Evolutionary conservation across 805 yeast species (phyloP).

Genomic region (Lipomyces mesembrius): DNA sequence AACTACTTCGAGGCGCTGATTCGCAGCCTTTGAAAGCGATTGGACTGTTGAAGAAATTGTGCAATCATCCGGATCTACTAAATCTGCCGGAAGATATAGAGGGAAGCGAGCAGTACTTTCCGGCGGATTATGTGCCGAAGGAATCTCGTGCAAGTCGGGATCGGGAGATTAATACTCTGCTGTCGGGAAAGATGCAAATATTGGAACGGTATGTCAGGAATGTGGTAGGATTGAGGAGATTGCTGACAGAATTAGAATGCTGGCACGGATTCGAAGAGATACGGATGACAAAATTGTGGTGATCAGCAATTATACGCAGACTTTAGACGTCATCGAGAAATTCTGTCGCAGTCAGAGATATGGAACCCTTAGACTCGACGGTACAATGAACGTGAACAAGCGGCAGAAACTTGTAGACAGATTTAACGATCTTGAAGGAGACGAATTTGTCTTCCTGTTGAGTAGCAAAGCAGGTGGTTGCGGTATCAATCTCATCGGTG

Average conservation of each 20-base stretch:
- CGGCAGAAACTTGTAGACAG: slow-evolving; percentile 89
- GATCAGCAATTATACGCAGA: slow-evolving; percentile 93
- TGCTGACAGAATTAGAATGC: slow-evolving; percentile 50
- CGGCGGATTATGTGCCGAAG: slow-evolving; percentile 69
- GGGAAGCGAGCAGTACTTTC: slow-evolving; percentile 63
- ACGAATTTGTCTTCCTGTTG: slow-evolving; percentile 83
- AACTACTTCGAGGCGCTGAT: slow-evolving; percentile 63
- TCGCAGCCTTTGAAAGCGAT: slow-evolving; percentile 90
- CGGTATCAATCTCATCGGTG: slow-evolving; percentile 96
- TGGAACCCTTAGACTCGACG: slow-evolving; percentile 84
- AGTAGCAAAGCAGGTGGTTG: slow-evolving; percentile 99
- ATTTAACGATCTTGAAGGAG: slow-evolving; percentile 87
- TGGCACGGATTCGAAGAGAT: slow-evolving; percentile 72
- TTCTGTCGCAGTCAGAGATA: slow-evolving; percentile 76
- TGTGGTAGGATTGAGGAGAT: background rate
- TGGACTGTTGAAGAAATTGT: slow-evolving; percentile 82
- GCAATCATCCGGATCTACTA: slow-evolving; percentile 90
- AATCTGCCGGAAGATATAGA: slow-evolving; percentile 76
- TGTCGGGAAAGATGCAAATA: slow-evolving; percentile 84
- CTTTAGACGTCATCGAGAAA: slow-evolving; percentile 85
- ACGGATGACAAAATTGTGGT: slow-evolving; percentile 94
- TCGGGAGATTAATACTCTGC: slow-evolving; percentile 75
- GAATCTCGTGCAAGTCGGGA: slow-evolving; percentile 57
- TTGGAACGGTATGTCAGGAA: slow-evolving; percentile 52
- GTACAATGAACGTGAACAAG: slow-evolving; percentile 88